A percentile compares a stretch with the other conserved stretches of the same genome.
Evolutionary conservation across 176 grass and related monocot species (phyloP).

Genomic region (Coix lacrymajobi): DNA sequence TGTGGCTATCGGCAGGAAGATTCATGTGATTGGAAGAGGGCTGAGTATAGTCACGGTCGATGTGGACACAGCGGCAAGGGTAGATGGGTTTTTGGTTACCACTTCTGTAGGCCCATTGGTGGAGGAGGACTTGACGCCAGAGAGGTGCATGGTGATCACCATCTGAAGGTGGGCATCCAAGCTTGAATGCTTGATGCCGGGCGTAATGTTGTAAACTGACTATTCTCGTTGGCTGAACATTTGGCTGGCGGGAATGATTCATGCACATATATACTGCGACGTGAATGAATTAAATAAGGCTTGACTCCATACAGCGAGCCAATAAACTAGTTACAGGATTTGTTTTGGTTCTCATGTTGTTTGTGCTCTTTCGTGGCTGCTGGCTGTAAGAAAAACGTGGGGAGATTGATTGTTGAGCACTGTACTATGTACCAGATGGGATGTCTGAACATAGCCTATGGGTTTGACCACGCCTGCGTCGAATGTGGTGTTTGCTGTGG

Average conservation of each 20-base stretch:
- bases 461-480: background rate
- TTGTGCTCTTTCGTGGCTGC: background rate
- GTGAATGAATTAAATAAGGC: background rate
- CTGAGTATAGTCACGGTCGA: conserved; percentile 44
- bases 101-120: conserved; percentile 26
- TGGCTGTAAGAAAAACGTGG: background rate
- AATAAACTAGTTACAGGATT: background rate
- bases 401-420: background rate
- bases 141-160: conserved; percentile 63
- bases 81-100: conserved; percentile 40
- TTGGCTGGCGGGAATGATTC: background rate
- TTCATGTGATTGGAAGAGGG: conserved; percentile 52
- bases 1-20: conserved; percentile 40
- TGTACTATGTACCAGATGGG: background rate
- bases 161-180: conserved; percentile 35
- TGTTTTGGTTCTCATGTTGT: background rate
- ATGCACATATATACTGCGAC: background rate
- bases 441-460: background rate
- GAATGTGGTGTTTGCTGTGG: background rate
- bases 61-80: conserved; percentile 42
- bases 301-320: background rate
- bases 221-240: background rate
- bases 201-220: background rate
- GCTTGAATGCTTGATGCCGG: background rate
- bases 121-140: conserved; percentile 36